phyloP scores from a whole-genome alignment of 2,329 filamentous ascomycete genomes.

The Venturia asperata region DNA sequence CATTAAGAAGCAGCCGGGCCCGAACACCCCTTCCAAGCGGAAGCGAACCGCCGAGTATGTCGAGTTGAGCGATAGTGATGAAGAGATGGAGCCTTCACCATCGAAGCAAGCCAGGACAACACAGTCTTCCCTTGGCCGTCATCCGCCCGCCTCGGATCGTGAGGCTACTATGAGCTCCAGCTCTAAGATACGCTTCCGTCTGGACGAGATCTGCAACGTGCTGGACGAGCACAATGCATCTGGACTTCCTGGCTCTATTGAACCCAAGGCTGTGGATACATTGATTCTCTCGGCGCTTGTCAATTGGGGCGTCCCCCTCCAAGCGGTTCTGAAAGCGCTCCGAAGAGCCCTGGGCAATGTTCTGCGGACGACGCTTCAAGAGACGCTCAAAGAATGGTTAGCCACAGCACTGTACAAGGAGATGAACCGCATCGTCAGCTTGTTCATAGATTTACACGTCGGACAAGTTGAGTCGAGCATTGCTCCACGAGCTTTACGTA shows the following conservation, averaged over 20 bases:
- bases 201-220: conserved; percentile 1
- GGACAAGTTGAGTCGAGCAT: conserved; percentile 25
- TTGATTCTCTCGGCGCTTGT: conserved; percentile 28
- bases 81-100: conserved; percentile 11
- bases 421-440: conserved; percentile 23
- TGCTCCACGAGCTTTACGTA: conserved; percentile 25
- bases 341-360: conserved; percentile 20
- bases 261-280: conserved; percentile 30
- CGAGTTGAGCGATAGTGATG: background rate
- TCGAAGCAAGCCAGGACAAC: background rate
- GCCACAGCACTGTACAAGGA: conserved; percentile 28
- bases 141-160: background rate
- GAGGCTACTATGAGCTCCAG: background rate
- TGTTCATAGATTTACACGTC: conserved; percentile 27
- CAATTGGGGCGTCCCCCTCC: conserved; percentile 28
- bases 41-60: background rate
- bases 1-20: background rate
- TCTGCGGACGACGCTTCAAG: conserved; percentile 26
- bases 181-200: background rate
- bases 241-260: conserved; percentile 30
- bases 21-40: conserved; percentile 3
- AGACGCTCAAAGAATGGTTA: conserved; percentile 28
- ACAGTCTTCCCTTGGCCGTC: background rate
- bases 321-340: conserved; percentile 27
- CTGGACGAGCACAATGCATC: conserved; percentile 25